Evolutionary conservation across 2,329 filamentous ascomycete species (phyloP).

Genomic region (Corynespora cassiicola): DNA sequence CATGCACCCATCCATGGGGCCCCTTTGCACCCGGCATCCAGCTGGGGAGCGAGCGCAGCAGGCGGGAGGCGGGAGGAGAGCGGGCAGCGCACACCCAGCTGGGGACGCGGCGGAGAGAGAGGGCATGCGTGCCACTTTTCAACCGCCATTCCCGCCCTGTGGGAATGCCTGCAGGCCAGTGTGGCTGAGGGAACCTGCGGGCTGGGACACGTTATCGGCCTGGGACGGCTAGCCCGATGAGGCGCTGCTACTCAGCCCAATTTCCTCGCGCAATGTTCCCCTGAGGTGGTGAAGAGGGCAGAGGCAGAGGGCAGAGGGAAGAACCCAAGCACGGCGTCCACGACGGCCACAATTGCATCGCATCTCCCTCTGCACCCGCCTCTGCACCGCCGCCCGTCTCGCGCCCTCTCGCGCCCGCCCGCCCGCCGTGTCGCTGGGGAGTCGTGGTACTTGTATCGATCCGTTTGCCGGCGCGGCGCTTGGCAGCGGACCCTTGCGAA

Average conservation of each 20-base stretch:
- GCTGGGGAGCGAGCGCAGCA: too few species aligned
- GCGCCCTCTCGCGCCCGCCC: not conserved
- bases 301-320: not conserved
- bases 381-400: not conserved
- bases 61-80: too few species aligned
- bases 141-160: not conserved
- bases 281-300: conserved; percentile 6
- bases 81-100: too few species aligned
- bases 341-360: not conserved
- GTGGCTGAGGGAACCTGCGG: conserved; percentile 14
- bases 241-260: conserved; percentile 14
- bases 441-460: conserved; percentile 8
- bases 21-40: too few species aligned
- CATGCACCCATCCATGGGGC: too few species aligned
- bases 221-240: conserved; percentile 7
- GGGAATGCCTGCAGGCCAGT: not conserved
- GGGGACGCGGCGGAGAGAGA: too few species aligned
- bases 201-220: conserved; percentile 16
- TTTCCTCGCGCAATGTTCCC: conserved; percentile 13
- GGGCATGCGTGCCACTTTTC: too few species aligned
- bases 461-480: conserved; percentile 23
- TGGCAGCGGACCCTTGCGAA: conserved; percentile 14
- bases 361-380: not conserved
- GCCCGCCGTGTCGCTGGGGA: not conserved
- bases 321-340: not conserved